Conservation (phyloP, 768 basidiomycete genomes). For the Mycena amicta region DNA sequence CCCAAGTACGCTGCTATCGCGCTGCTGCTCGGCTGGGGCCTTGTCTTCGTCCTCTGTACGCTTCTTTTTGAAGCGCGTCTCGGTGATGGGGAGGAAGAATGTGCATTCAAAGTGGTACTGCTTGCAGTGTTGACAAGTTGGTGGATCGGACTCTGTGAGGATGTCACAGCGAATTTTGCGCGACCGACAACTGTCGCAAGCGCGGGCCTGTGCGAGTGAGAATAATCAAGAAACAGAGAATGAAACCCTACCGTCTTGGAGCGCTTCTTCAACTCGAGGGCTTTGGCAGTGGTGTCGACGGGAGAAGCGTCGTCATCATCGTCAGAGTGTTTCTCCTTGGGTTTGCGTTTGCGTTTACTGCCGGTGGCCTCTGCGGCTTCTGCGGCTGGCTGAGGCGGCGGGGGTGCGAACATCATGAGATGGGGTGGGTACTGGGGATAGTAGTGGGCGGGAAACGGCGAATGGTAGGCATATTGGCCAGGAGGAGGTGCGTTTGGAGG, state of each 20-base stretch:
- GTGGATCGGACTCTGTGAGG: constrained; percentile 73
- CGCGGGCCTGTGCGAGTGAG: constrained; percentile 46
- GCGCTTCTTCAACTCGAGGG: constrained; percentile 76
- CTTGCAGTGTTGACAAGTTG: constrained; percentile 92
- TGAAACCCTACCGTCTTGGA: constrained; percentile 65
- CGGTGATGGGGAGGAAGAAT: constrained; percentile 97
- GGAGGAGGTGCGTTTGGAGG: constrained; percentile 37
- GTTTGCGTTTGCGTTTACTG: constrained; percentile 69
- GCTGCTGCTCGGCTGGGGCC: constrained; percentile 32
- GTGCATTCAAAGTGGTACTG: constrained; percentile 94
- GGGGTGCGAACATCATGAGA: constrained; percentile 69
- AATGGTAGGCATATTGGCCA: constrained; percentile 58
- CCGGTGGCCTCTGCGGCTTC: constrained; percentile 38
- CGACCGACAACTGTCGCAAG: constrained; percentile 88
- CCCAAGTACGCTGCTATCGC: constrained; percentile 66
- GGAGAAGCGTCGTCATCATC: constrained; percentile 59
- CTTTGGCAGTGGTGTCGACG: constrained; percentile 38
- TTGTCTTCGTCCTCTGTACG: constrained; percentile 54
- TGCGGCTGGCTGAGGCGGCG: constrained; percentile 39
- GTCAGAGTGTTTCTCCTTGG: constrained; percentile 60
- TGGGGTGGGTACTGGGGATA: constrained; percentile 69
- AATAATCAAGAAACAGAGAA: not conserved
- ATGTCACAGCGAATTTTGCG: constrained; percentile 96
- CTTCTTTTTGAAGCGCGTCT: constrained; percentile 98
- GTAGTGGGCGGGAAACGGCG: constrained; percentile 53